Base-by-base conservation (phyloP, 177 flowering plant genomes). In the Vitis hybrid region DNA sequence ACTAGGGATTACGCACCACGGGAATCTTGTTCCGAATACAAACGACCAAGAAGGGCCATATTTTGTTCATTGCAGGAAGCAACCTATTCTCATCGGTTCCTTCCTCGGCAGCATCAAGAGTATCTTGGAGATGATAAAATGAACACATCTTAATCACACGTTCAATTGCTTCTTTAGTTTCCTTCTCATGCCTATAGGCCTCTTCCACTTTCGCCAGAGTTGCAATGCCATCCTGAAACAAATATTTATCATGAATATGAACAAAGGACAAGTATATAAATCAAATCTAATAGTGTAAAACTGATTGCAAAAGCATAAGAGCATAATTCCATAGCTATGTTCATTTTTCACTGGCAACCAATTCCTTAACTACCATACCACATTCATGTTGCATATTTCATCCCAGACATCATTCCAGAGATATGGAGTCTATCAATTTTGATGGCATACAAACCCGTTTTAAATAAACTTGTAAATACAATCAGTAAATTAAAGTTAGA, bases 11-110 rank as follows among this genome's bases (percentile, higher is more conserved):
- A 74, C 90, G 33, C 68, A 95, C 99, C 94, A 89, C 84, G 24
- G 87, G 88, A 65, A 81, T 86, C 63, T 70, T 86, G 61, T 82
- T 83, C 70, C 72, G 86, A 58, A 90, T 71, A 72, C 97, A 94
- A 75, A 78, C 76, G 60, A 94, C 87, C 83, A 92, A 69, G 71
- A 85, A 86, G 5, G 99, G 99, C 99, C 99, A 95, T 61, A 92
- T 79, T 80, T 90, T 94, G 75, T 94, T 94, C 92, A 87, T 79
- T 31, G 97, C 98, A 22, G 99, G 99, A 78, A 95, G 98, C 83
- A 92, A 79, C 79, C 93, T 82, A 73, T 95, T 95, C 81, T 94
- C 99, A 70, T 83, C 89, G 7, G 80, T 76, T 62, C 79, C 92
- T 63, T 89, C 95, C 15, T 87, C 88, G 67, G 85, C 77, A 57